Evolutionary conservation across 2,329 filamentous ascomycete genomes (phyloP), one percentile per base, ranked within the genome.

Genomic region (Aspergillus ibericus): DNA sequence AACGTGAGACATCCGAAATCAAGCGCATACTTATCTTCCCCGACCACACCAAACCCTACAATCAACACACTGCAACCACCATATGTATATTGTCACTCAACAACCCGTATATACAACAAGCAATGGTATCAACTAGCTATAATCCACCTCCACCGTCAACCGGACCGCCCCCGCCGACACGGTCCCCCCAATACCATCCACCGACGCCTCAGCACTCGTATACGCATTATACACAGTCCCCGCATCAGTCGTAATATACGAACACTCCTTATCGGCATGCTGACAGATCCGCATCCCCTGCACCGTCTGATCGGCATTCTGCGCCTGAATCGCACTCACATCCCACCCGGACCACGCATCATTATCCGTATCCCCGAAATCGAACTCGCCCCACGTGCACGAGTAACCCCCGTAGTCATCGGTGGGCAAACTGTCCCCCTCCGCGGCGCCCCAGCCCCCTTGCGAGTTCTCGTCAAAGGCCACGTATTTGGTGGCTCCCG

Each of bases 381-480:
- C 69, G 38, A 75, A 76, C 55, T 77, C 74, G 7, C 73, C 73
- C 72, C 73, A 77, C 18, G 73, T 75, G 42, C 65, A 70, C 2
- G 70, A 68, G 47, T 71, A 73, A n/a, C 68, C 73, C 20, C 74
- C 74, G 50, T 58, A 69, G 2, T 59, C 49, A 22, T 70, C 64
- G 7, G 38, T 68, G 12, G 72, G 72, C 3, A 76, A 58, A 4
- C 60, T 56, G 12, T 58, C 52, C 16, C 71, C 70, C 1, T 63
- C 61, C 0, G 68, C 68, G n/a, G 73, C 74, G 35, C 72, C 69
- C 66, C 72, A 76, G 0, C 65, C 72, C 5, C 75, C 75, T 49
- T 77, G 72, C 0, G 74, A 71, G 63, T 77, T 67, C 59, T 71
- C 68, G 40, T 77, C 75, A 44, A 77, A 70, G 9, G 75, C 75